Evolutionary conservation across 768 basidiomycete genomes (phyloP), one percentile per base, ranked within the genome.

Genomic region (Tricholoma bakamatsutake): DNA sequence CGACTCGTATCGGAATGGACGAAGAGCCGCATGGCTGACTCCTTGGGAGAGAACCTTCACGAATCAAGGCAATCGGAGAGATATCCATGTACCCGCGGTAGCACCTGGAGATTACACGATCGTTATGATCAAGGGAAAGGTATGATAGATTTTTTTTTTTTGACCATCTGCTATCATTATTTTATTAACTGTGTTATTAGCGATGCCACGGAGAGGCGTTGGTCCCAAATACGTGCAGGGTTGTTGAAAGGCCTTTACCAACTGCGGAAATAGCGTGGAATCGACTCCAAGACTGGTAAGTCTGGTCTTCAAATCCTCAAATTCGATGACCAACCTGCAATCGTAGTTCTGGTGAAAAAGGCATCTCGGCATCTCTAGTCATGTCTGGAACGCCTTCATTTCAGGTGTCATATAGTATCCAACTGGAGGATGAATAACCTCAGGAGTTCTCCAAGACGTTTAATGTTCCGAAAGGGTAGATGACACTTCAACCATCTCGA

Each of bases 361-460:
- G 96, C 7, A 90, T 96, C 46, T 87, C 87, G 8, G 93, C 90
- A 3, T 84, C 88, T 2, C 81, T 97, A 50, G 80, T 94, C 55
- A 77, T 98, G 48, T 88, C 87, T 51, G 96, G 95, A n/a, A 87
- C 87, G 2, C 87, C 94, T 27, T 95, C 95, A 6, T 98, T 96
- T 80, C 78, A 80, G 48, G 82, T 96, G 12, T 82, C 82, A 64
- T 97, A 94, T 69, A 81, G 77, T 9, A 80, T 82, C 53, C 85
- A 90, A 63, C 81, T 83, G 45, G 80, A 92, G 70, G 77, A 81
- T 15, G 86, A 89, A 61, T 68, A 80, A 4, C 72, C 84, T 17
- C 79, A 76, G 1, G 85, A 88, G 62, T 68, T 76, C 39, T 72
- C 77, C 50, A 78, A 86, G 66, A 79, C 79, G 1, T 87, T 90